Percentiles rank a stretch among this genome's conserved stretches.
phyloP scores from a whole-genome alignment of 2,329 filamentous ascomycete species.

The Stagonosporopsis chrysanthemi region DNA sequence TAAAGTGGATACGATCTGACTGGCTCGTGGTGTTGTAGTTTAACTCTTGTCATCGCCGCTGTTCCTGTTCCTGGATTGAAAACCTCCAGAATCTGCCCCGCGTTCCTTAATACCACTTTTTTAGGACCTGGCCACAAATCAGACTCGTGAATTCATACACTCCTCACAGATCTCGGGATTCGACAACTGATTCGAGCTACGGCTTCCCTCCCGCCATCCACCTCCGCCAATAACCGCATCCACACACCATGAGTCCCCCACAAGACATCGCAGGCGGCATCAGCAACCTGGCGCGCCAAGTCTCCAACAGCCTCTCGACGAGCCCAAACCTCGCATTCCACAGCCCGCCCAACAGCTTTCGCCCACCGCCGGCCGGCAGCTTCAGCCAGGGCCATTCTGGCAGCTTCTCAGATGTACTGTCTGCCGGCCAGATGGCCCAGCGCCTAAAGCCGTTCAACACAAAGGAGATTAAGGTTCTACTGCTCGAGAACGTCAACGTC shows the following conservation, averaged over 20 bases:
- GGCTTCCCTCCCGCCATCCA: conserved; percentile 9
- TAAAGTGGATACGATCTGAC: conserved; percentile 27
- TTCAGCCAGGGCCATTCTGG: conserved; percentile 50
- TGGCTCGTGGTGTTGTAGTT: conserved; percentile 26
- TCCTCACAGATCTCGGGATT: conserved; percentile 20
- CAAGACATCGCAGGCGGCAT: conserved; percentile 47
- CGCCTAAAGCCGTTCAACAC: conserved; percentile 94
- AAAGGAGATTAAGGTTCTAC: conserved; percentile 92
- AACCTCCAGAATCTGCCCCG: conserved; percentile 10
- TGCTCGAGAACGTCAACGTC: conserved; percentile 95
- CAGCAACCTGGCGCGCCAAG: conserved; percentile 52
- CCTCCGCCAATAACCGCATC: conserved; percentile 28
- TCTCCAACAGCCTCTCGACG: conserved; percentile 68
- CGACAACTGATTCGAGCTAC: conserved; percentile 29
- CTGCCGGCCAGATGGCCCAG: conserved; percentile 63
- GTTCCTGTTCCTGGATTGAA: conserved; percentile 26
- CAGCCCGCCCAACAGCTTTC: conserved; percentile 71
- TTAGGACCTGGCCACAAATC: neutral
- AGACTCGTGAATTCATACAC: conserved; percentile 4
- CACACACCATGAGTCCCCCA: conserved; percentile 45
- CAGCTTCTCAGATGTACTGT: conserved; percentile 22
- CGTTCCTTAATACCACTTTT: conserved; percentile 9
- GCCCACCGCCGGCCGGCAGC: conserved; percentile 43
- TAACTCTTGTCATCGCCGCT: conserved; percentile 24
- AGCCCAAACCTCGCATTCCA: conserved; percentile 79